Evolutionary conservation across 257 asterid species (phyloP).

Genomic region (Solanum bukasovii): DNA sequence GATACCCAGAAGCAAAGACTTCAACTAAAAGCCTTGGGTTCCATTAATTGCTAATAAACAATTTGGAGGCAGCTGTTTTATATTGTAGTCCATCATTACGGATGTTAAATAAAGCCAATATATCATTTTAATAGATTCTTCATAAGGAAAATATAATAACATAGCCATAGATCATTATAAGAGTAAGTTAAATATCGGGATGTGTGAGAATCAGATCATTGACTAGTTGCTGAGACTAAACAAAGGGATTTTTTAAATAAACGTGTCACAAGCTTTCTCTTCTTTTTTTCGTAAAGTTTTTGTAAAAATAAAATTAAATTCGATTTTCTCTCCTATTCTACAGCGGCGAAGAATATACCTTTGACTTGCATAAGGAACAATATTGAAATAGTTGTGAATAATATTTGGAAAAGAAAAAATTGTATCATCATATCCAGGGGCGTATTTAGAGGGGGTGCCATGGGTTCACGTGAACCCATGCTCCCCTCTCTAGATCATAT

Average conservation of each 20-base stretch:
- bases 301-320: not conserved
- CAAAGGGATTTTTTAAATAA: not conserved
- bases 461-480: too few relatives aligned
- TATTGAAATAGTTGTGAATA: not conserved
- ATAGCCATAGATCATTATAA: not conserved
- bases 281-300: not conserved
- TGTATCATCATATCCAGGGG: too few relatives aligned
- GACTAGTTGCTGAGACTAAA: not conserved
- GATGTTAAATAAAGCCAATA: not conserved
- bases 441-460: too few relatives aligned
- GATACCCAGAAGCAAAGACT: not conserved
- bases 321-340: not conserved
- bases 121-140: not conserved
- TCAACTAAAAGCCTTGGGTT: not conserved
- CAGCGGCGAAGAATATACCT: not conserved
- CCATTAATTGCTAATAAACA: not conserved
- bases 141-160: not conserved
- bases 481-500: too few relatives aligned
- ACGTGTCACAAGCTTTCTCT: not conserved
- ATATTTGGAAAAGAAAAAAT: not conserved
- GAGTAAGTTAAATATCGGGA: not conserved
- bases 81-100: not conserved
- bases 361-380: not conserved
- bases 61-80: not conserved
- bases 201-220: not conserved